Evolutionary conservation across 495 filamentous ascomycete genomes (phyloP).

Genomic region (Penicillium goetzii): DNA sequence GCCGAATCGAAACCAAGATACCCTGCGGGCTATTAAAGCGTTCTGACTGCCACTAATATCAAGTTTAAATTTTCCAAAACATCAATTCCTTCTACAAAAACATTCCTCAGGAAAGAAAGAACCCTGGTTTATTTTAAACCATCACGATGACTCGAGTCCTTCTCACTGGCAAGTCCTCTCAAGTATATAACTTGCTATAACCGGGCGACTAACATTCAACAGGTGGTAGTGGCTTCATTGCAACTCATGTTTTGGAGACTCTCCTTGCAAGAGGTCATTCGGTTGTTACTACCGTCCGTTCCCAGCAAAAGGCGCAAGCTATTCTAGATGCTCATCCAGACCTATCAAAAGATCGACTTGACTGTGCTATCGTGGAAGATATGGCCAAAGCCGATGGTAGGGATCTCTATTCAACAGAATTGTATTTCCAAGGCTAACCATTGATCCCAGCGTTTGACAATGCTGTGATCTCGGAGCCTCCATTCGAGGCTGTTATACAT

Average conservation of each 20-base stretch:
- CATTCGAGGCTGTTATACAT: slow-evolving; percentile 75
- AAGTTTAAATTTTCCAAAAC: not conserved
- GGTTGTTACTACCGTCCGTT: slow-evolving; percentile 80
- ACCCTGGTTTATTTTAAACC: not conserved
- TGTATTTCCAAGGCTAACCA: not conserved
- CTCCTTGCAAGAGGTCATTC: slow-evolving; percentile 65
- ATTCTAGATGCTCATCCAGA: slow-evolving; percentile 64
- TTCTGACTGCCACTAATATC: not conserved
- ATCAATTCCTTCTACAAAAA: not conserved
- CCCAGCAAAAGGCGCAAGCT: slow-evolving; percentile 67
- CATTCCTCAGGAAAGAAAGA: not conserved
- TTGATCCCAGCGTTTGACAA: slow-evolving; percentile 57
- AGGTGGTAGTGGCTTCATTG: slow-evolving; percentile 63
- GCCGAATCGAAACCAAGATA: not conserved
- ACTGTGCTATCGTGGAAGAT: slow-evolving; percentile 73
- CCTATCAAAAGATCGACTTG: slow-evolving; percentile 58
- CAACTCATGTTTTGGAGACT: slow-evolving; percentile 71
- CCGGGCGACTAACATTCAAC: not conserved
- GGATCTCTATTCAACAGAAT: not conserved
- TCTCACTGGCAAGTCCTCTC: slow-evolving; percentile 13
- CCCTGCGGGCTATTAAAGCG: not conserved
- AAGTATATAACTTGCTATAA: not conserved
- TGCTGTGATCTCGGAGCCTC: slow-evolving; percentile 63
- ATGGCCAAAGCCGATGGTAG: slow-evolving; percentile 53
- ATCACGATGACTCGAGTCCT: slow-evolving; percentile 31